These are phyloP conservation scores for Didymella glomerata DNA, from an alignment of 2,329 filamentous ascomycete genomes.

Conservation along the genomic window DNA sequence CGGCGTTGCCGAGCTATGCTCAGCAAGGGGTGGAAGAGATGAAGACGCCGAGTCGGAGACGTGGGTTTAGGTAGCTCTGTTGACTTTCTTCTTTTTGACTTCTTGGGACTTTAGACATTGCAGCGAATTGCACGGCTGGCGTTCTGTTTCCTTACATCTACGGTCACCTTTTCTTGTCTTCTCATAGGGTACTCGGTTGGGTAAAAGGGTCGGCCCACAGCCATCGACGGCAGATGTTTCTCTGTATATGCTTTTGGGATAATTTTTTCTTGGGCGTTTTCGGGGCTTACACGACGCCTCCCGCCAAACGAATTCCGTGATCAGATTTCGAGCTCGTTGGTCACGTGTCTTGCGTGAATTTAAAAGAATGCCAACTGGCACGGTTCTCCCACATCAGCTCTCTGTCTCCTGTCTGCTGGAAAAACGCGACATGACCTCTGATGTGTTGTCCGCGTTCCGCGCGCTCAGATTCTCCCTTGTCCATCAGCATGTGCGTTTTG, in stretches of 20 bases:
- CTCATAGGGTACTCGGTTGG: background rate
- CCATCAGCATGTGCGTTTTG: too few relatives aligned
- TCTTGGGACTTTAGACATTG: background rate
- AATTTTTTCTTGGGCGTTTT: background rate
- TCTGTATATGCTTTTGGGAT: slow-evolving; percentile 1
- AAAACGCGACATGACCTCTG: too few relatives aligned
- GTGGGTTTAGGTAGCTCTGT: slow-evolving; percentile 24
- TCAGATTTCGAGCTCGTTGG: too few relatives aligned
- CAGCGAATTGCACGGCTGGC: background rate
- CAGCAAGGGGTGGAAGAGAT: slow-evolving; percentile 23
- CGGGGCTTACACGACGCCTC: too few relatives aligned
- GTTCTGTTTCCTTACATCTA: background rate
- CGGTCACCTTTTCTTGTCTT: slow-evolving; percentile 4
- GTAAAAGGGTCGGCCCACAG: background rate
- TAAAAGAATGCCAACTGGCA: too few relatives aligned
- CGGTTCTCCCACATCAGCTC: too few relatives aligned
- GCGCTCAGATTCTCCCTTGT: too few relatives aligned
- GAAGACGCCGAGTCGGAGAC: slow-evolving; percentile 33
- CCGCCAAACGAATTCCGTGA: too few relatives aligned
- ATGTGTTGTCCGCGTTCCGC: too few relatives aligned
- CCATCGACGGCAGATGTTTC: background rate
- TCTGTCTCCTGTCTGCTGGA: too few relatives aligned
- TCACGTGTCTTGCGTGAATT: too few relatives aligned
- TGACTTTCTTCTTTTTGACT: background rate
- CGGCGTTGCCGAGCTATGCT: slow-evolving; percentile 29